Conservation (phyloP, 2,329 filamentous ascomycete species). For the Didymella segeticola region DNA sequence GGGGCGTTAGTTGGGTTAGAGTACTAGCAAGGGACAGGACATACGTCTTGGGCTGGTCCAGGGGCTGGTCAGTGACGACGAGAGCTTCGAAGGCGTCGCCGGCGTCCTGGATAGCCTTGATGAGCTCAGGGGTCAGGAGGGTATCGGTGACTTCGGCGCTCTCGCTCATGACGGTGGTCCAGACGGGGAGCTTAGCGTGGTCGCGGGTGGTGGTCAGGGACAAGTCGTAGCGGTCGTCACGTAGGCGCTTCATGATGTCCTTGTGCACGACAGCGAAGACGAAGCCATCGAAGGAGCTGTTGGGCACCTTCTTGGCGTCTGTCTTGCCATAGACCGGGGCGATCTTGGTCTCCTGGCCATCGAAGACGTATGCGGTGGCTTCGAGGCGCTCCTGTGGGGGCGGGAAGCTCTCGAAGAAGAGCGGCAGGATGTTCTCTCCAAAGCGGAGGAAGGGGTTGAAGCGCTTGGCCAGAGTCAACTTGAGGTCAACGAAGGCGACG, state of each 20-base stretch:
- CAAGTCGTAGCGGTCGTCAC: constrained; percentile 92
- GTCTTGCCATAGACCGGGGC: constrained; percentile 69
- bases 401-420: constrained; percentile 80
- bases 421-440: constrained; percentile 72
- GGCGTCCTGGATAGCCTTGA: constrained; percentile 77
- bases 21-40: constrained; percentile 43
- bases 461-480: constrained; percentile 80
- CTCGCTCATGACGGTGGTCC: constrained; percentile 96
- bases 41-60: constrained; percentile 85
- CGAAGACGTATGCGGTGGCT: constrained; percentile 83
- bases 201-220: constrained; percentile 95
- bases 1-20: not conserved
- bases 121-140: constrained; percentile 85
- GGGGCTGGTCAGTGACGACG: constrained; percentile 87
- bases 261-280: constrained; percentile 97
- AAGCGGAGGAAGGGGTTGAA: constrained; percentile 77
- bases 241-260: constrained; percentile 85
- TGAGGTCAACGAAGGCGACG: constrained; percentile 86
- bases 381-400: constrained; percentile 76
- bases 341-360: constrained; percentile 84
- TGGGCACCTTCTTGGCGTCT: constrained; percentile 67
- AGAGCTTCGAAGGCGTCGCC: constrained; percentile 81
- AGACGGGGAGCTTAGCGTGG: constrained; percentile 83
- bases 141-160: constrained; percentile 91
- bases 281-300: constrained; percentile 81